Base-by-base conservation (phyloP, 805 yeast species). In the Clavispora fructus region DNA sequence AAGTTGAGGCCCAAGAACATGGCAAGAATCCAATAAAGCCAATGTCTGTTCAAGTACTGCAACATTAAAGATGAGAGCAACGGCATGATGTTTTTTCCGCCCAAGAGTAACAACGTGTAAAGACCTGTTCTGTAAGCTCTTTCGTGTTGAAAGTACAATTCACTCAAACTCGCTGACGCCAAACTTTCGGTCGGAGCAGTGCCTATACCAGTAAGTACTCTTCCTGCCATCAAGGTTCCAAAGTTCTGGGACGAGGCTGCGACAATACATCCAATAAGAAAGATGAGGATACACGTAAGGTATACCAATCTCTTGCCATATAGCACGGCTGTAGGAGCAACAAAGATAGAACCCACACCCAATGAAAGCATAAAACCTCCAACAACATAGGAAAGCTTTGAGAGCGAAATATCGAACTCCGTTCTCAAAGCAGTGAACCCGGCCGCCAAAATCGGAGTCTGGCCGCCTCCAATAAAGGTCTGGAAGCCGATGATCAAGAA, bases 381-480 rank as follows among this genome's bases (percentile, higher is more conserved):
- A 7, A 80, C 84, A 3, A 80, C 64, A 53, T 75, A 80, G 1
- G 84, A 69, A 13, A 78, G 60, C 3, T 65, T 67, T 14, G 74
- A 54, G 23, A 71, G 57, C 6, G 76, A 55, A 33, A 64, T 68
- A 49, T 67, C 49, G 54, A 79, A 80, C 54, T 79, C 78, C 2
- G 27, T 47, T 31, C 64, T 62, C 45, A 81, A 57, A 5, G 54
- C 48, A 12, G 68, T 52, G 64, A 78, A 67, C 1, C 81, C 85
- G 1, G 85, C 79, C 0, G 85, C 84, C 46, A 80, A 63, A 33
- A 81, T 63, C 4, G 86, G 79, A 3, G 82, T 73, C 60, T 77
- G 82, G 29, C 86, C 85, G 28, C 85, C 86, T 5, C 81, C 80
- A 10, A 80, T 63, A 53, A 80, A 77, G 11, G 80, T 76, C 50